These are phyloP conservation scores for Acacia concinna DNA, from an alignment of 331 rosid species.

Conservation along the genomic window DNA sequence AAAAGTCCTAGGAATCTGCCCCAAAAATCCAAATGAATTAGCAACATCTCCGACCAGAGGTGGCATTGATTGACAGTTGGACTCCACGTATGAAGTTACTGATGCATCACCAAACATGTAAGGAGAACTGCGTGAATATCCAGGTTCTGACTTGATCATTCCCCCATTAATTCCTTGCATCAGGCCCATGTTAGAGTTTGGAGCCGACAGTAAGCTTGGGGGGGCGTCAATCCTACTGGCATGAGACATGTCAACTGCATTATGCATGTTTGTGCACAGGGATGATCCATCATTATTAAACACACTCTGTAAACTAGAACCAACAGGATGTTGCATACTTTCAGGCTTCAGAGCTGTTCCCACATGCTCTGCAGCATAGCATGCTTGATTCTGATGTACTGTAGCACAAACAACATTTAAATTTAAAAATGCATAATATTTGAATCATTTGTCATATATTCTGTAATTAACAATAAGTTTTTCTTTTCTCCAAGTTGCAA, in stretches of 20 bases:
- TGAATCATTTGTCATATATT: not conserved
- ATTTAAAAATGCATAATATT: not conserved
- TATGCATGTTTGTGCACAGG: slow-evolving; percentile 61
- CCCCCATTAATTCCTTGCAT: slow-evolving; percentile 81
- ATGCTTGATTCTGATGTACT: slow-evolving; percentile 67
- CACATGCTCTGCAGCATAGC: slow-evolving; percentile 50
- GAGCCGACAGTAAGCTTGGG: slow-evolving; percentile 52
- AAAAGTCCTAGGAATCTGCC: slow-evolving; percentile 76
- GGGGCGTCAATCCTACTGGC: slow-evolving; percentile 63
- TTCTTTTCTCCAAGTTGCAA: not conserved
- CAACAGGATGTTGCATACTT: slow-evolving; percentile 55
- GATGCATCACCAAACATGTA: slow-evolving; percentile 73
- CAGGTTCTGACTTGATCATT: slow-evolving; percentile 75
- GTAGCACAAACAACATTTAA: slow-evolving; percentile 30
- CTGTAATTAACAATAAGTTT: not conserved
- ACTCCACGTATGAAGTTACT: slow-evolving; percentile 57
- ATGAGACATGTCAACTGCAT: slow-evolving; percentile 60
- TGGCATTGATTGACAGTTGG: slow-evolving; percentile 61
- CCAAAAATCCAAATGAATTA: slow-evolving; percentile 61
- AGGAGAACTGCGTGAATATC: slow-evolving; percentile 64
- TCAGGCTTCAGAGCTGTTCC: slow-evolving; percentile 56
- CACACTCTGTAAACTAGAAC: slow-evolving; percentile 54
- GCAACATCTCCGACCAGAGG: slow-evolving; percentile 59
- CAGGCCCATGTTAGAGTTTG: slow-evolving; percentile 60
- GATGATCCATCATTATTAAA: slow-evolving; percentile 71